Percentiles rank a stretch among this genome's conserved stretches.
Conservation (phyloP, 164 flowering plant species). For the Tetracentron sinense region DNA sequence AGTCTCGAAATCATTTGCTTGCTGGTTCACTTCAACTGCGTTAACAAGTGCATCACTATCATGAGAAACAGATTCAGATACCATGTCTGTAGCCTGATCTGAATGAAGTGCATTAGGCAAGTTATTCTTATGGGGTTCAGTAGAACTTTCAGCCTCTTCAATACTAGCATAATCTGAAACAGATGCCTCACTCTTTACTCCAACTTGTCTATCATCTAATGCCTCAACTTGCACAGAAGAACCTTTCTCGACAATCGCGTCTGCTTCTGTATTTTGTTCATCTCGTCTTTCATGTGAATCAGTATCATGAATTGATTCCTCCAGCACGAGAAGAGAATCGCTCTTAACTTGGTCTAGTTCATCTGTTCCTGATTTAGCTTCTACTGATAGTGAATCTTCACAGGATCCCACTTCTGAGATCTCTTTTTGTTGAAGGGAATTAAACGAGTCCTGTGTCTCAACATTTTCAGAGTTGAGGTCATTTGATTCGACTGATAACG, state of each 20-base stretch:
- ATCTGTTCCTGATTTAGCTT: slow-evolving; percentile 22
- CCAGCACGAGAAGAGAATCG: slow-evolving; percentile 7
- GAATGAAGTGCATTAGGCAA: slow-evolving; percentile 17
- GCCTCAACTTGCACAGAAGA: slow-evolving; percentile 24
- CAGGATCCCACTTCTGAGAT: slow-evolving; percentile 19
- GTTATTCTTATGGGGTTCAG: slow-evolving; percentile 18
- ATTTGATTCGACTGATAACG: slow-evolving; percentile 18
- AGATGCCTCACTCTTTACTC: slow-evolving; percentile 26
- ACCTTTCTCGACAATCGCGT: slow-evolving; percentile 26
- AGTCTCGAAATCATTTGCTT: slow-evolving; percentile 23
- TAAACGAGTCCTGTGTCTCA: slow-evolving; percentile 27
- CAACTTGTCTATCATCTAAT: slow-evolving; percentile 21
- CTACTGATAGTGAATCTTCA: slow-evolving; percentile 28
- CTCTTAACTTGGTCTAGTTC: slow-evolving; percentile 26
- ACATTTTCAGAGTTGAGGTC: slow-evolving; percentile 21
- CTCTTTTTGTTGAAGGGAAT: slow-evolving; percentile 24
- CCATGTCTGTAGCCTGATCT: slow-evolving; percentile 23
- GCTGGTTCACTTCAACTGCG: slow-evolving; percentile 27
- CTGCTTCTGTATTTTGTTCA: slow-evolving; percentile 25
- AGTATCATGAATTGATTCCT: slow-evolving; percentile 20
- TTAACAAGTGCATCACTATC: slow-evolving; percentile 28
- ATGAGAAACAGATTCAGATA: slow-evolving; percentile 28
- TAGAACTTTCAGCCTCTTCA: slow-evolving; percentile 25
- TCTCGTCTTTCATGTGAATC: slow-evolving; percentile 25
- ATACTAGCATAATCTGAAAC: slow-evolving; percentile 19